phyloP scores from a whole-genome alignment of 139 green algal species.

The Bryopsis sp. region DNA sequence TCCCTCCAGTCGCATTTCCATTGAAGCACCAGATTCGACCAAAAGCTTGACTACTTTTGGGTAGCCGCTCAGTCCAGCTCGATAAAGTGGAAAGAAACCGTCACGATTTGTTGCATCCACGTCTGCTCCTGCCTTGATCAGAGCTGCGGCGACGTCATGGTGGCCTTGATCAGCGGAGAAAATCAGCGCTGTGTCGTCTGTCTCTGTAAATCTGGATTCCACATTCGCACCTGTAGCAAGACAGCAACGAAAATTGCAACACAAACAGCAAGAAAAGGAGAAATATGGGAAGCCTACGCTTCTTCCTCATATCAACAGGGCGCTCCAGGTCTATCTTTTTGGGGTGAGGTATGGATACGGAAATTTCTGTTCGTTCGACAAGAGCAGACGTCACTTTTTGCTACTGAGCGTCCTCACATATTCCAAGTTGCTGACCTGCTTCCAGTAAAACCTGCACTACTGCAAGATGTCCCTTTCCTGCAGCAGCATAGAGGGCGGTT shows the following conservation, averaged over 20 bases:
- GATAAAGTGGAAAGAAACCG: slow-evolving; percentile 20
- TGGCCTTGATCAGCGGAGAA: neutral
- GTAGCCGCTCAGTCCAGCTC: slow-evolving; percentile 15
- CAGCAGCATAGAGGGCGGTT: neutral
- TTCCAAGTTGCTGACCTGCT: neutral
- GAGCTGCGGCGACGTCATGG: neutral
- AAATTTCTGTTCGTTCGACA: no score
- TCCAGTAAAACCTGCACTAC: neutral
- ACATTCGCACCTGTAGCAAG: neutral
- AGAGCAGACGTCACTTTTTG: no score
- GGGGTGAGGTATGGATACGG: no score
- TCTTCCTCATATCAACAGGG: no score
- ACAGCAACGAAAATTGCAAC: no score
- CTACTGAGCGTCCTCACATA: no score
- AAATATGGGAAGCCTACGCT: no score
- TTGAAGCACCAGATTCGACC: slow-evolving; percentile 11
- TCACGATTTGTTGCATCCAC: neutral
- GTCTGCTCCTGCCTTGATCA: neutral
- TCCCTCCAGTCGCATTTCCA: neutral
- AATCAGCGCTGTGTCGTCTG: neutral
- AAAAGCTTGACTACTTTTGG: slow-evolving; percentile 8
- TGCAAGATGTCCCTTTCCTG: neutral
- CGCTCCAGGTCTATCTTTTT: no score
- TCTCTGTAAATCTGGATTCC: neutral
- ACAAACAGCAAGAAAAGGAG: no score